Base-by-base conservation (phyloP, 441 rosid genomes). In the Brassica hybrid region DNA sequence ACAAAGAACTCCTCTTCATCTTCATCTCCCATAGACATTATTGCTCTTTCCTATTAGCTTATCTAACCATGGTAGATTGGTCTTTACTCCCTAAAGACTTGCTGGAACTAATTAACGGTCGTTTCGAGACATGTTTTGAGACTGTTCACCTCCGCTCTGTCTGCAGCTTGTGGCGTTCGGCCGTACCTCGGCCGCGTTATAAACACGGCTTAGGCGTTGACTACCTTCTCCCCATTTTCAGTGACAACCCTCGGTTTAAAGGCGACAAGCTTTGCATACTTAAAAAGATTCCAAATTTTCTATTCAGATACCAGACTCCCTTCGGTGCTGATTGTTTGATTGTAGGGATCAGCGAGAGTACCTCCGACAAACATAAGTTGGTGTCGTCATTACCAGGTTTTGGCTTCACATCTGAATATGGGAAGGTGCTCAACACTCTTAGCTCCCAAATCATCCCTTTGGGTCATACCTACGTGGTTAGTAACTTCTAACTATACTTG, bases 41-140 rank as follows among this genome's bases (percentile, higher is more conserved):
- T 34, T 34, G 41, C 32, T 65, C 54, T 12, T 65, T 12, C 27
- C 11, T 56, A 17, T 12, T n/a, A 41, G 5, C 3, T 5, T 9
- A 66, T 66, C 70, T 66, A 43, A 45, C 59, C n/a, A 67, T 67
- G 60, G 72, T 12, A 68, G 27, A 52, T 34, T 50, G 72, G 61
- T 50, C 27, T 1, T 50, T 27, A n/a, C 61, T 68, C 16, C 61
- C 61, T 1, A 68, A 68, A 52, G 61, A 68, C 61, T 68, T 68
- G 72, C 1, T 68, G 9, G 61, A 52, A 19, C 25, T 3, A 52
- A 68, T 68, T 16, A 68, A 6, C 32, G 6, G 60, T 68, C n/a
- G 16, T 68, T 68, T 16, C 5, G 72, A 67, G 43, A n/a, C 72
- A 8, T 66, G 69, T 41, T 67, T 67, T 23, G 58, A 67, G 21